A percentile compares a stretch with the other conserved stretches of the same genome.
Evolutionary conservation across 2,329 filamentous ascomycete genomes (phyloP).

Genomic region (Botrytis aclada): DNA sequence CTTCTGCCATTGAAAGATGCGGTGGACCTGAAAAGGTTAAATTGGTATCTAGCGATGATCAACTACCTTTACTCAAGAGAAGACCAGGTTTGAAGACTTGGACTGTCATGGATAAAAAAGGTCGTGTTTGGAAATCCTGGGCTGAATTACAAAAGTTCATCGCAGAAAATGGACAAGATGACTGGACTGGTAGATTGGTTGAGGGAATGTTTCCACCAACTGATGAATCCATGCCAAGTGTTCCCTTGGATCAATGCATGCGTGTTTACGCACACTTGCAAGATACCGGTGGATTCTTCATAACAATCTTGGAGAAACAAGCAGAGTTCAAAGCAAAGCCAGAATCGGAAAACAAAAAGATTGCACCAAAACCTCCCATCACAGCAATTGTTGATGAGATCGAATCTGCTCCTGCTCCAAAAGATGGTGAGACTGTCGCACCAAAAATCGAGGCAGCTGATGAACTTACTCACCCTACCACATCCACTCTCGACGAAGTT

Average conservation of each 20-base stretch:
- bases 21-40: conserved; percentile 79
- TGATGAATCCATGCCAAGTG: conserved; percentile 51
- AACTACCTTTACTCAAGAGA: conserved; percentile 74
- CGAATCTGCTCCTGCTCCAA: conserved; percentile 37
- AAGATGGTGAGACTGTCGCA: conserved; percentile 31
- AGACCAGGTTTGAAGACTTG: conserved; percentile 74
- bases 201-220: conserved; percentile 80
- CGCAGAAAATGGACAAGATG: conserved; percentile 56
- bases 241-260: conserved; percentile 88
- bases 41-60: conserved; percentile 77
- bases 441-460: conserved; percentile 37
- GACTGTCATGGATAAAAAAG: conserved; percentile 87
- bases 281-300: conserved; percentile 97
- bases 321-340: conserved; percentile 77
- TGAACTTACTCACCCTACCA: conserved; percentile 25
- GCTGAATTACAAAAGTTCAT: conserved; percentile 72
- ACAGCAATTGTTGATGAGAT: conserved; percentile 44
- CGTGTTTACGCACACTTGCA: conserved; percentile 93
- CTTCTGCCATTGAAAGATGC: conserved; percentile 83
- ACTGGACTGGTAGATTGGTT: conserved; percentile 64
- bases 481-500: conserved; percentile 32
- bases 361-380: conserved; percentile 42
- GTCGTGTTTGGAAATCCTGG: conserved; percentile 77
- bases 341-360: conserved; percentile 56
- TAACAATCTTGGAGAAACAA: conserved; percentile 89